Conservation (phyloP, 805 yeast species). For the Hermanozyma aechmeae region DNA sequence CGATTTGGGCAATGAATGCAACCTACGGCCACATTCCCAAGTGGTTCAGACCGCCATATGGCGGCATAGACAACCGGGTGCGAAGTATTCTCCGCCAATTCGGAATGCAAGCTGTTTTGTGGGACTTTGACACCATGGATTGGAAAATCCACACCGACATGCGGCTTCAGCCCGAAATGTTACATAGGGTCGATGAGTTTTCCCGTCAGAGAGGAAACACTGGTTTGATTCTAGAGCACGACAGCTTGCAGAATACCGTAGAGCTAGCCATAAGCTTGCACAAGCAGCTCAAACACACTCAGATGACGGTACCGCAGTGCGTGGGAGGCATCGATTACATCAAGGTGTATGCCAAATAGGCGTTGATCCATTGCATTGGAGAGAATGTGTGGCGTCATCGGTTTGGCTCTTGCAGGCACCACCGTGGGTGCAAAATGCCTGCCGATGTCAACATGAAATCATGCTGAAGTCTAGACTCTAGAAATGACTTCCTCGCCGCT, state of each 20-base stretch:
- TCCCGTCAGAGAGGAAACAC: constrained; percentile 13
- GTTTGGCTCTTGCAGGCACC: neutral
- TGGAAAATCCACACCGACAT: constrained; percentile 70
- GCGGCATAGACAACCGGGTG: constrained; percentile 85
- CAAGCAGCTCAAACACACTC: constrained; percentile 37
- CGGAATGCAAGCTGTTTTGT: constrained; percentile 79
- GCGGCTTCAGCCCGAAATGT: too few relatives aligned
- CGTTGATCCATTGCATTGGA: neutral
- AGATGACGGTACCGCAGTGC: constrained; percentile 72
- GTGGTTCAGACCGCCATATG: constrained; percentile 96
- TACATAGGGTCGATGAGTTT: too few relatives aligned
- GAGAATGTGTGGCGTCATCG: neutral
- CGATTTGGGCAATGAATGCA: constrained; percentile 96
- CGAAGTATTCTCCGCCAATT: constrained; percentile 71
- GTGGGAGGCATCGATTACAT: constrained; percentile 60
- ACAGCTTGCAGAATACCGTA: constrained; percentile 58
- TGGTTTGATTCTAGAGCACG: constrained; percentile 86
- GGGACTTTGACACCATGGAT: constrained; percentile 90
- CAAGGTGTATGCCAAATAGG: constrained; percentile 15
- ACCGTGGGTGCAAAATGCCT: neutral
- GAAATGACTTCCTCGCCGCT: neutral
- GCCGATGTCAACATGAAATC: neutral
- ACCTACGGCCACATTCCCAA: constrained; percentile 80
- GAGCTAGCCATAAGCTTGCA: constrained; percentile 54
- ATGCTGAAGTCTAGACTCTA: neutral